These are phyloP conservation scores for Chamaecrista fasciculata DNA, from an alignment of 306 rosid genomes.

Conservation along the genomic window DNA sequence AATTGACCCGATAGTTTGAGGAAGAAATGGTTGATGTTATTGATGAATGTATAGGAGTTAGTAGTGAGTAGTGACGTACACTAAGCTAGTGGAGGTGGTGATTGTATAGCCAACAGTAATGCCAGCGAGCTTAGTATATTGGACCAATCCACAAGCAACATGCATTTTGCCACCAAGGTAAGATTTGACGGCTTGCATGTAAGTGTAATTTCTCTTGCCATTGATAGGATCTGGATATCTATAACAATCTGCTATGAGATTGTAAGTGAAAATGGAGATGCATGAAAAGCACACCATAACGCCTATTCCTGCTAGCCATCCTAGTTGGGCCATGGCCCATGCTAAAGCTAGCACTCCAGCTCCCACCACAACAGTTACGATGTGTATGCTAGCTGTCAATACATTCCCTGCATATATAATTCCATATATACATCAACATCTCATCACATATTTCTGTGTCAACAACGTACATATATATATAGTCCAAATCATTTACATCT, in stretches of 20 bases:
- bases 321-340: constrained; percentile 47
- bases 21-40: too few species aligned
- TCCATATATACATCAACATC: too few species aligned
- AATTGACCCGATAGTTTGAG: too few species aligned
- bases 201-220: constrained; percentile 48
- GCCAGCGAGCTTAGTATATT: constrained; percentile 43
- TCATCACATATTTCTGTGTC: too few species aligned
- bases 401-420: constrained; percentile 28
- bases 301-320: constrained; percentile 43
- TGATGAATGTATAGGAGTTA: background rate
- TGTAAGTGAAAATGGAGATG: constrained; percentile 40
- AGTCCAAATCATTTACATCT: too few species aligned
- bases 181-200: constrained; percentile 46
- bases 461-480: too few species aligned
- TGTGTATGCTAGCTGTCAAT: constrained; percentile 42
- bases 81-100: constrained; percentile 47
- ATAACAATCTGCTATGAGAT: constrained; percentile 47
- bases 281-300: constrained; percentile 29
- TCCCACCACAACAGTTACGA: constrained; percentile 43
- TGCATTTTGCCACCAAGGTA: constrained; percentile 47
- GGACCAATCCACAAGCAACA: constrained; percentile 39
- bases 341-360: constrained; percentile 51
- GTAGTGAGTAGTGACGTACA: constrained; percentile 34
- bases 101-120: constrained; percentile 49
- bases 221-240: constrained; percentile 42